Evolutionary conservation across 169 alveolate genomes (phyloP).

Genomic region (Sarcocystis neurona): DNA sequence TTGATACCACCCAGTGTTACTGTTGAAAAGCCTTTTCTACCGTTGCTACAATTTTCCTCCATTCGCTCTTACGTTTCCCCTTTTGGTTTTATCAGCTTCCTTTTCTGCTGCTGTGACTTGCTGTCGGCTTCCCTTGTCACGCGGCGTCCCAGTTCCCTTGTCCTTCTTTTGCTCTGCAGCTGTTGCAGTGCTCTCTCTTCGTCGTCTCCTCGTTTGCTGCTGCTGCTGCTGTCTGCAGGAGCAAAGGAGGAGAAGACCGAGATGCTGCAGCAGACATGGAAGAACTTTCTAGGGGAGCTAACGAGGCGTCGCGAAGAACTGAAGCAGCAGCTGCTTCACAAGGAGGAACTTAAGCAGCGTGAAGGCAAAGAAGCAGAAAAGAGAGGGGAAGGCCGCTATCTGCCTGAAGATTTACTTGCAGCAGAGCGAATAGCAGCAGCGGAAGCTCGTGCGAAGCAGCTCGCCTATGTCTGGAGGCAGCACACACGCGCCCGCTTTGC

Average conservation of each 20-base stretch:
- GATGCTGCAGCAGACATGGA: neutral
- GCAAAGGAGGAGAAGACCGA: conserved; percentile 23
- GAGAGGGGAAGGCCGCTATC: too few relatives aligned
- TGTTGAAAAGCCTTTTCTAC: too few relatives aligned
- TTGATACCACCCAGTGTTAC: too few relatives aligned
- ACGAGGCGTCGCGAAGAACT: neutral
- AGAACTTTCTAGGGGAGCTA: neutral
- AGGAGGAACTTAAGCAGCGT: too few relatives aligned
- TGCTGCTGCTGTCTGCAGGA: neutral
- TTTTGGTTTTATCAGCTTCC: too few relatives aligned
- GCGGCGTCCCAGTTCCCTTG: too few relatives aligned
- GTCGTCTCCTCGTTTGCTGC: neutral
- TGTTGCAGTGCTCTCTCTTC: neutral
- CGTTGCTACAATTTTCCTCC: too few relatives aligned
- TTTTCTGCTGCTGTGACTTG: too few relatives aligned
- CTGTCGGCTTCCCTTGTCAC: too few relatives aligned
- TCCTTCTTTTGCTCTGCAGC: too few relatives aligned
- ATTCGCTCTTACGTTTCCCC: too few relatives aligned
- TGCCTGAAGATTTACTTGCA: neutral
- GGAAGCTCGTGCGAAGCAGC: conserved; percentile 1
- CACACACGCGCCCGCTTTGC: neutral
- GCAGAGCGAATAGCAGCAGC: neutral
- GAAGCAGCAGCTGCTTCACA: conserved; percentile 1
- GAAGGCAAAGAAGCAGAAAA: too few relatives aligned
- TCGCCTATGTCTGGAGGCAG: neutral